Base-by-base conservation (phyloP, 1,139 yeast species). In the Yamadazyma siamensis region DNA sequence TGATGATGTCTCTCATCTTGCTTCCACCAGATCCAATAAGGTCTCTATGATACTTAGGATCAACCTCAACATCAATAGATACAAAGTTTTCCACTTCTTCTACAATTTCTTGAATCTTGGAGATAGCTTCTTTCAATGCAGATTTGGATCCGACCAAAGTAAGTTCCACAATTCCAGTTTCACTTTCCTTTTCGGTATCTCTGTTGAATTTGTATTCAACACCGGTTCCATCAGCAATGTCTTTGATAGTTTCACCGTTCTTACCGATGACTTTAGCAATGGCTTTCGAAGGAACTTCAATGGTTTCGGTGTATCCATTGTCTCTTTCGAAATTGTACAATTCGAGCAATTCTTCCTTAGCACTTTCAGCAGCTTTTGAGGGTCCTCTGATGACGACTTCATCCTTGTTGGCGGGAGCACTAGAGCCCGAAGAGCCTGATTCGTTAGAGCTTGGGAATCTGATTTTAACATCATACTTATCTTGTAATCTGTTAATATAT, bases 241-340 rank as follows among this genome's bases (percentile, higher is more conserved):
- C 88, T 40, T 80, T 85, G 48, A 94, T 84, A 36, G 73, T 76
- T 44, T 84, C 94, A 55, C 97, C 97, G 37, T 73, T 69, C 50
- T 83, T 86, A 50, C 98, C 98, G 54, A 94, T 88, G 35, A 94
- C 80, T 53, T 89, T 73, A 12, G 96, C 71, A 40, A 89, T 72
- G 14, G 89, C 82, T 44, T 72, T 76, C 26, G 71, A 58, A 26
- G 96, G 94, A 33, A 94, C 80, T 30, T 64, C 58, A 31, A 91
- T 52, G 13, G 65, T 60, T 46, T 77, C 72, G 38, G 75, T 71
- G 60, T 77, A 77, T 16, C 95, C 91, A 52, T 89, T 87, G 47
- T 86, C 96, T 52, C 76, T 80, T 59, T 89, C 97, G 57, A 82
- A 94, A 47, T 83, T 83, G 46, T 85, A 71, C 43, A 94, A 71